Base-by-base conservation (phyloP, 83 land plant species). In the Thuja plicata region DNA sequence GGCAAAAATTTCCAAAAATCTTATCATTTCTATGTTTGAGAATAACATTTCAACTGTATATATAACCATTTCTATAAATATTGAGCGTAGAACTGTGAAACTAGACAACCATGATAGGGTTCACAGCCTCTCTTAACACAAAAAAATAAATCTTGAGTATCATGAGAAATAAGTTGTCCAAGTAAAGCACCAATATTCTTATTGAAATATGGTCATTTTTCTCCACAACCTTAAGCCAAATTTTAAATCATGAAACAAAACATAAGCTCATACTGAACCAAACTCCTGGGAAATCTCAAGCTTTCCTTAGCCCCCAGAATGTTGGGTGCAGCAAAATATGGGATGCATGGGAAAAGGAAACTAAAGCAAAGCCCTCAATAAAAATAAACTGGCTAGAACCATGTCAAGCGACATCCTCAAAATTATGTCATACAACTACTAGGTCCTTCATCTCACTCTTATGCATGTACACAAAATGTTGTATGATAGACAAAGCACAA, bases 191-290 rank as follows among this genome's bases (percentile, higher is more conserved):
- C 15, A 32, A 11, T 13, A 30, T 35, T 84, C 19, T 46, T 48
- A 48, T 45, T 17, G n/a, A 30, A 81, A 41, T 19, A 41, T 43
- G 43, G 13, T 40, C 48, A 41, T 8, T 43, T 41, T 81, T 81
- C 30, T 43, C 84, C 48, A 81, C 0, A 81, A 81, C 24, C 34
- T 81, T 84, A 84, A 84, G 55, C 86, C 30, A 15, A 48, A 13
- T 30, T 84, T 48, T 55, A 84, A 48, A 24, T 30, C 7, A 48
- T 13, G 19, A 84, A 84, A 84, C 37, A 84, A 84, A 48, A 81
- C 84, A 84, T 27, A 50, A 46, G 85, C 48, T 84, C 86, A 48
- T 84, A 84, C 55, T 48, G 86, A 48, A 84, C 86, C 86, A 84
- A 77, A 46, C 12, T 48, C 86, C 60, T 48, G 35, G 43, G 37